These are phyloP conservation scores for Sugiyamaella qingdaonensis DNA, from an alignment of 805 yeast genomes.

Conservation along the genomic window DNA sequence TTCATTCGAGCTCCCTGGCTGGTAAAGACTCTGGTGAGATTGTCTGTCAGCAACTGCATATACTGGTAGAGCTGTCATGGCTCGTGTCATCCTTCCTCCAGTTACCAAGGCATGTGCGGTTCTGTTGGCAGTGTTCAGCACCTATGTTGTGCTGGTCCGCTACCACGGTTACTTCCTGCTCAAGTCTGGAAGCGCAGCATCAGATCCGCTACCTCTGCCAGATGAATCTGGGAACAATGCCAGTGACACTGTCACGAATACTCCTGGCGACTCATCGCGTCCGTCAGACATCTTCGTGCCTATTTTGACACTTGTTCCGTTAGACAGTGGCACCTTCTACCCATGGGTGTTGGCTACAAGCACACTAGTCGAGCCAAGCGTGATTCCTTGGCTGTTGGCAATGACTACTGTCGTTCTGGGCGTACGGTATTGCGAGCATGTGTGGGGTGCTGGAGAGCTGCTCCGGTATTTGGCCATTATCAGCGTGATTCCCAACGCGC, in stretches of 20 bases:
- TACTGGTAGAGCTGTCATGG: background rate
- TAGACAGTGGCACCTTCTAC: constrained; percentile 33
- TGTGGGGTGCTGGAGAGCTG: constrained; percentile 58
- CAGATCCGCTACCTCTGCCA: background rate
- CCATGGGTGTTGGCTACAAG: constrained; percentile 52
- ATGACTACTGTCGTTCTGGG: constrained; percentile 43
- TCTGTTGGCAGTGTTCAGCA: constrained; percentile 22
- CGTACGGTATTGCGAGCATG: constrained; percentile 60
- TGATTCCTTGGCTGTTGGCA: constrained; percentile 38
- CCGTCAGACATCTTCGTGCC: constrained; percentile 49
- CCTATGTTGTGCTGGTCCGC: constrained; percentile 31
- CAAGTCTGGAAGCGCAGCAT: constrained; percentile 4
- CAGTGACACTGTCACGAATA: background rate
- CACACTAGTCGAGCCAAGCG: constrained; percentile 43
- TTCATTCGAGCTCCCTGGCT: too few species aligned
- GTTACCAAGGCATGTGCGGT: constrained; percentile 31
- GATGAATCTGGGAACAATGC: background rate
- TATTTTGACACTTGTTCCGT: constrained; percentile 47
- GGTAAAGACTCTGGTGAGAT: too few species aligned
- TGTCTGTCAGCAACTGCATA: too few species aligned
- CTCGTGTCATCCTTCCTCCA: constrained; percentile 28
- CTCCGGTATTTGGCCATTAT: constrained; percentile 43
- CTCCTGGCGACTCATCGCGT: constrained; percentile 33
- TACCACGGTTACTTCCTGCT: constrained; percentile 32
- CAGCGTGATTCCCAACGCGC: constrained; percentile 36